Evolutionary conservation across 2,329 filamentous ascomycete species (phyloP), one percentile per base, ranked within the genome.

Genomic region (Byssochlamys sp.): DNA sequence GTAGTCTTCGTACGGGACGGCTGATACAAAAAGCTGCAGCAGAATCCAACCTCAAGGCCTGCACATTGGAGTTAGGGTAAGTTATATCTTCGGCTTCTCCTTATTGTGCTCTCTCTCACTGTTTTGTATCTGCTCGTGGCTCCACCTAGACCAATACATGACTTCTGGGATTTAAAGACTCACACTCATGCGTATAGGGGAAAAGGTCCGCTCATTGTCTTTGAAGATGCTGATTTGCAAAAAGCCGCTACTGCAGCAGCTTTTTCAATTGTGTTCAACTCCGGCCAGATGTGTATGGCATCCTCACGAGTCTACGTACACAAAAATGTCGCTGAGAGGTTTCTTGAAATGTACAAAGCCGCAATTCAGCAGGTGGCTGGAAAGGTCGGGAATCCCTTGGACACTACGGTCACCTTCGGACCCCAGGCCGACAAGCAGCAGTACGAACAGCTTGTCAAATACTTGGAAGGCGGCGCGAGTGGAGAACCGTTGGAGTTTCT

Each of bases 391-490:
- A 10, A 31, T 10, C 29, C 29, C 4, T 10, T 31, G 29, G 4
- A 4, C 4, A 4, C 29, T 31, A 4, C 29, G 4, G 10, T 10
- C 10, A 31, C 29, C 29, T 4, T 4, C 4, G 29, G 29, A 31
- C 29, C 29, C 10, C 4, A 4, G 4, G 10, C 10, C 29, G 10
- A 10, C 29, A 80, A 91, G 76, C 77, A 90, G 53, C 89, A 92
- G 75, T 91, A 86, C 68, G 88, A 91, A 78, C 85, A 88, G 65
- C 89, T 91, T 77, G 91, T 91, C 88, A 79, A 75, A 68, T 84
- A 84, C 75, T n/a, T n/a, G n/a, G n/a, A n/a, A n/a, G n/a, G n/a
- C n/a, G 86, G 86, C 69, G 75, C 91, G 72, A 77, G 81, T 62
- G 84, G 84, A 75, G 77, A 81, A 62, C 77, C 77, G 39, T 84